phyloP scores from a whole-genome alignment of 179 eudicot genomes.

The Amaranthus tricolor region DNA sequence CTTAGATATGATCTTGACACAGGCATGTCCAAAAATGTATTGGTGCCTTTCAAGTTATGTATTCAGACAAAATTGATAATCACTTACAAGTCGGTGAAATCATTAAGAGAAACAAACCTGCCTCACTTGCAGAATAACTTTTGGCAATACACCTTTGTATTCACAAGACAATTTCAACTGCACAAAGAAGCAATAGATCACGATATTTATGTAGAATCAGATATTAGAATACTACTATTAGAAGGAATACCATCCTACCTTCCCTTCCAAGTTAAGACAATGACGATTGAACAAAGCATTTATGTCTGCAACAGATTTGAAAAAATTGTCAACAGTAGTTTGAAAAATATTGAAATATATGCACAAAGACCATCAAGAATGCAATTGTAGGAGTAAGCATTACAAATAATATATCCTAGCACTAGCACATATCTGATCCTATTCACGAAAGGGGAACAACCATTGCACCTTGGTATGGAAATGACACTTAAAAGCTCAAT shows the following conservation, averaged over 20 bases:
- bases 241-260: slow-evolving; percentile 41
- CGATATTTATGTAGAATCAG: not conserved
- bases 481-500: not conserved
- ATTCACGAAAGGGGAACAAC: not conserved
- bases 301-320: slow-evolving; percentile 51
- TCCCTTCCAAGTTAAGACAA: slow-evolving; percentile 79
- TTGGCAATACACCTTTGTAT: slow-evolving; percentile 84
- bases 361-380: slow-evolving; percentile 5
- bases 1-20: not conserved
- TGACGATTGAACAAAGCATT: slow-evolving; percentile 67
- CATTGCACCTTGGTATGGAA: not conserved
- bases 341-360: not conserved
- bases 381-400: not conserved
- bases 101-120: slow-evolving; percentile 53
- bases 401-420: not conserved
- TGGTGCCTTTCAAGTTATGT: not conserved
- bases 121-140: slow-evolving; percentile 65
- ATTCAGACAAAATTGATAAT: not conserved
- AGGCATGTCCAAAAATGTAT: not conserved
- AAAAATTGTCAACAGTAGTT: not conserved
- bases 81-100: not conserved
- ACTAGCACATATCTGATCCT: not conserved
- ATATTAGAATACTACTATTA: not conserved
- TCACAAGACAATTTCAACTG: slow-evolving; percentile 75
- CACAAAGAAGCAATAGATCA: slow-evolving; percentile 16